Evolutionary conservation across 2,329 filamentous ascomycete genomes (phyloP).

Genomic region (Sphaerulina vaccinii): DNA sequence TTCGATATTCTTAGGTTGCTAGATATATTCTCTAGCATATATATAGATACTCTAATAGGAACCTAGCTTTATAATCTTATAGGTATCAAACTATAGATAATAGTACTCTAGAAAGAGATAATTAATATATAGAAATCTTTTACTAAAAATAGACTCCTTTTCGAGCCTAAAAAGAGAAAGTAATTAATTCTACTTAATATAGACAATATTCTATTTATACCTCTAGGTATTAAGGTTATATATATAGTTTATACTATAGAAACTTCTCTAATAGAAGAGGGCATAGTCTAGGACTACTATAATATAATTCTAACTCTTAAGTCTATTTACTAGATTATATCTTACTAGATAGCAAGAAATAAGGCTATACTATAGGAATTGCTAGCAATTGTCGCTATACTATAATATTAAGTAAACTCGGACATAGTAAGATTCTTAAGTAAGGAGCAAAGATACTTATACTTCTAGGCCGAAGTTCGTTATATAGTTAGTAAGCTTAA

Average conservation of each 20-base stretch:
- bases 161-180: conserved; percentile 7
- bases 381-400: not conserved
- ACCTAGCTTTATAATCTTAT: conserved; percentile 17
- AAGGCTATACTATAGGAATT: not conserved
- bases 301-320: not conserved
- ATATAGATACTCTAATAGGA: conserved; percentile 11
- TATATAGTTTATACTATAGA: conserved; percentile 13
- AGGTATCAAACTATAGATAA: conserved; percentile 18
- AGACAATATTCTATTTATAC: conserved; percentile 20
- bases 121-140: not conserved
- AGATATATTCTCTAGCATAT: conserved; percentile 14
- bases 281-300: conserved; percentile 18
- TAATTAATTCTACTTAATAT: conserved; percentile 13
- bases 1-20: conserved; percentile 13
- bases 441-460: not conserved
- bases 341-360: not conserved
- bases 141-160: not conserved
- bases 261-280: conserved; percentile 15
- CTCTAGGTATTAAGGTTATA: conserved; percentile 11
- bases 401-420: not conserved
- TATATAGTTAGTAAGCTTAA: not conserved
- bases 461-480: not conserved
- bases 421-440: not conserved
- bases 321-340: not conserved
- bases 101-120: conserved; percentile 5